These are phyloP conservation scores for Cornus suecica DNA, from an alignment of 148 eudicot species.

Conservation along the genomic window DNA sequence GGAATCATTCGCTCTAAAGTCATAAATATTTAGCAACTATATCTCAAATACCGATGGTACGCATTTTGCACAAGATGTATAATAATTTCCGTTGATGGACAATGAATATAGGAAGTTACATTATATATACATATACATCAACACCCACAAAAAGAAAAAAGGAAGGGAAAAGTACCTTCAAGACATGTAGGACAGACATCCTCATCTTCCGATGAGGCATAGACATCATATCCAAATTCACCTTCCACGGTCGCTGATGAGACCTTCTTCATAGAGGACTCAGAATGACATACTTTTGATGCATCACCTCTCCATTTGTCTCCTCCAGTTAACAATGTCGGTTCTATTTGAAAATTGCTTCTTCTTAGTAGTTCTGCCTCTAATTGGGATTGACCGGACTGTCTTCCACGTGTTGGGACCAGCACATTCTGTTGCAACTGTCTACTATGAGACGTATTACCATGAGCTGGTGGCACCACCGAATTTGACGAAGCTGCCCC, in stretches of 20 bases:
- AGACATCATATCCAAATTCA: not conserved
- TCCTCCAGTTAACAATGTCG: not conserved
- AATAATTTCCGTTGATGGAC: not conserved
- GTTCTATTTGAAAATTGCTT: slow-evolving; percentile 3
- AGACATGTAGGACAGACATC: slow-evolving; percentile 39
- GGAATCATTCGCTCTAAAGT: not conserved
- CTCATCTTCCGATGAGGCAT: slow-evolving; percentile 17
- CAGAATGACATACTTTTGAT: not conserved
- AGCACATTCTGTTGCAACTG: not conserved
- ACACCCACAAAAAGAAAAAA: not conserved
- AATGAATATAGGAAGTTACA: too few species aligned
- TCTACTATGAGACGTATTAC: not conserved
- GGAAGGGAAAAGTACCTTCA: slow-evolving; percentile 25
- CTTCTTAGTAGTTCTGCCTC: slow-evolving; percentile 9
- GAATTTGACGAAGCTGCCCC: slow-evolving; percentile 16
- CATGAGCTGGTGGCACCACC: not conserved
- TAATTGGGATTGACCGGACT: not conserved
- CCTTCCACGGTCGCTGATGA: not conserved
- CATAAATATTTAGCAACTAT: not conserved
- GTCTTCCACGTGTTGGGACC: not conserved
- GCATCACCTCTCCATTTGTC: not conserved
- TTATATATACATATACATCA: slow-evolving; percentile 5
- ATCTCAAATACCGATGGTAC: not conserved
- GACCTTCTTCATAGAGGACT: slow-evolving; percentile 2
- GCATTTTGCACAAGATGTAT: not conserved